A percentile compares a stretch with the other conserved stretches of the same genome.
These are phyloP conservation scores for Aspergillus awamori DNA, from an alignment of 2,329 filamentous ascomycete species.

Conservation along the genomic window DNA sequence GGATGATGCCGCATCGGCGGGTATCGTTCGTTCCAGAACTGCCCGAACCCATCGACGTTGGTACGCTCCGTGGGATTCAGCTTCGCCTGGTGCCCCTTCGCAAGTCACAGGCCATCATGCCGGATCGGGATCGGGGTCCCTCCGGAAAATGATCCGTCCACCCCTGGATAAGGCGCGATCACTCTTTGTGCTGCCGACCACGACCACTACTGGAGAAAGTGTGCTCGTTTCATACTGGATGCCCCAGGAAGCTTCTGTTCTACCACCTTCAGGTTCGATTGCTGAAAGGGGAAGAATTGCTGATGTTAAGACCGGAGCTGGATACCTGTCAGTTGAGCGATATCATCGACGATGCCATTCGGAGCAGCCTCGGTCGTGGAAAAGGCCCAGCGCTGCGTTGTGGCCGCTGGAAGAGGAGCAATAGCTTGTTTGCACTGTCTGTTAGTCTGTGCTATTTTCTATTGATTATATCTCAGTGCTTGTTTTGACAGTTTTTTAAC, in stretches of 20 bases:
- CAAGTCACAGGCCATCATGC: neutral
- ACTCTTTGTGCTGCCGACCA: constrained; percentile 33
- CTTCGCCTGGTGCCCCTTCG: neutral
- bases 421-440: constrained; percentile 7
- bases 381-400: constrained; percentile 37
- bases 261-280: neutral
- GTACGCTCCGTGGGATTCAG: constrained; percentile 19
- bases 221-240: constrained; percentile 28
- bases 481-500: neutral
- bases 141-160: constrained; percentile 36
- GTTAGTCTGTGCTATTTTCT: neutral
- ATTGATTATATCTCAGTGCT: neutral
- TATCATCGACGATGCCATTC: constrained; percentile 43
- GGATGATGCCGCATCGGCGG: constrained; percentile 38
- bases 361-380: constrained; percentile 43
- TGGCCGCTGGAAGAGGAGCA: constrained; percentile 40
- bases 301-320: neutral
- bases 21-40: constrained; percentile 32
- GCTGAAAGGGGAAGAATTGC: constrained; percentile 8
- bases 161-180: constrained; percentile 37
- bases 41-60: constrained; percentile 29
- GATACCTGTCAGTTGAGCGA: constrained; percentile 23
- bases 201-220: constrained; percentile 19
- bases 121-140: constrained; percentile 14
- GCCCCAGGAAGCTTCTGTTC: constrained; percentile 7